phyloP scores from a whole-genome alignment of 345 rosid genomes.

The Hirschfeldia incana region DNA sequence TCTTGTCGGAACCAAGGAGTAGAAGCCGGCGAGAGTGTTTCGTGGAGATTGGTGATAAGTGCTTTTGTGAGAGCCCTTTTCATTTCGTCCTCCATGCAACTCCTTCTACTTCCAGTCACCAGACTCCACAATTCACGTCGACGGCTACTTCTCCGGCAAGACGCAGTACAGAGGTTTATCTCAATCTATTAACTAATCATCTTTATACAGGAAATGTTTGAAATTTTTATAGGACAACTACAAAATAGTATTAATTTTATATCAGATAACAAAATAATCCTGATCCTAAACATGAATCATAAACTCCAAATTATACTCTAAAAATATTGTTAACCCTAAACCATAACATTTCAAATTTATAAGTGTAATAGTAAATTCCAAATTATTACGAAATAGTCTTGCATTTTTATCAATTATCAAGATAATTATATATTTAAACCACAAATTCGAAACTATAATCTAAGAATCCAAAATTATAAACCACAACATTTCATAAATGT shows the following conservation, averaged over 20 bases:
- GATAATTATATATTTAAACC: not conserved
- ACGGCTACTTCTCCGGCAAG: constrained; percentile 62
- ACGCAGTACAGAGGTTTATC: constrained; percentile 40
- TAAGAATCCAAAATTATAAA: not conserved
- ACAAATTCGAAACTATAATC: not conserved
- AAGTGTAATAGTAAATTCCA: not conserved
- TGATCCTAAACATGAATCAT: not conserved
- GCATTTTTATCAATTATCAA: not conserved
- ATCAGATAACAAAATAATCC: not conserved
- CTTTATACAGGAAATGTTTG: not conserved
- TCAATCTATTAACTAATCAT: not conserved
- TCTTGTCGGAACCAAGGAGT: constrained; percentile 27
- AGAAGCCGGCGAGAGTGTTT: constrained; percentile 27
- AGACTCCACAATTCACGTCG: constrained; percentile 69
- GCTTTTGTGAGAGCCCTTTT: constrained; percentile 68
- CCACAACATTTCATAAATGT: not conserved
- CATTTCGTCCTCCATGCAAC: constrained; percentile 57
- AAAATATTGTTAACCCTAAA: not conserved
- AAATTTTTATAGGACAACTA: not conserved
- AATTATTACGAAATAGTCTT: not conserved
- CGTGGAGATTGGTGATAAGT: constrained; percentile 33
- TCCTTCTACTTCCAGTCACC: constrained; percentile 51
- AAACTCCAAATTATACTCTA: not conserved
- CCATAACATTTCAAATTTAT: not conserved
- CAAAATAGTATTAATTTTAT: constrained; percentile 1